A percentile compares a stretch with the other conserved stretches of the same genome.
phyloP scores from a whole-genome alignment of 2,329 filamentous ascomycete genomes.

The Ophiostoma triangulosporum region DNA sequence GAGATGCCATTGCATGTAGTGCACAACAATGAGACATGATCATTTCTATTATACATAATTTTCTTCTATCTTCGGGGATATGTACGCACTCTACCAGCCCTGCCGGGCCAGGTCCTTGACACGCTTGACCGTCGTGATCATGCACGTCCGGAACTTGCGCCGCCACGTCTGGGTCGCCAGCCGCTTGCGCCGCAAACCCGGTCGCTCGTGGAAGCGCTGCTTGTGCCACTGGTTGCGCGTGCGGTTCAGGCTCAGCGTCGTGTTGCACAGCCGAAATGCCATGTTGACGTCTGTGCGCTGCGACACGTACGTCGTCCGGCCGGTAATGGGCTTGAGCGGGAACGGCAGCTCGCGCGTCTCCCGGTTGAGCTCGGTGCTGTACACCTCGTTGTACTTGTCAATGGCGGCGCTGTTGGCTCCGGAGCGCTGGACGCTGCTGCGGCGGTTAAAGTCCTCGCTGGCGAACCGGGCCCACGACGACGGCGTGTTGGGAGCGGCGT shows the following conservation, averaged over 20 bases:
- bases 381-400: neutral
- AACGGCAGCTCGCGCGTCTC: conserved; percentile 13
- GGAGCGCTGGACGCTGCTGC: neutral
- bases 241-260: conserved; percentile 35
- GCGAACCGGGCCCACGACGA: conserved; percentile 13
- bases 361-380: neutral
- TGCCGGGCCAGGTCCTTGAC: conserved; percentile 60
- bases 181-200: conserved; percentile 66
- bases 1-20: neutral
- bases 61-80: no score
- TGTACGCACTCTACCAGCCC: conserved; percentile 65
- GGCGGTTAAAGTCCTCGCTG: conserved; percentile 14
- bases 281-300: conserved; percentile 30
- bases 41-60: neutral
- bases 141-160: conserved; percentile 53
- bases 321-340: conserved; percentile 28
- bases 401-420: neutral
- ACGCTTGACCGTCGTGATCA: conserved; percentile 48
- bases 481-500: conserved; percentile 9
- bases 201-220: conserved; percentile 63
- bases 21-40: neutral
- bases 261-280: conserved; percentile 30
- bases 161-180: conserved; percentile 56
- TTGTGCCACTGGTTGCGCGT: conserved; percentile 39
- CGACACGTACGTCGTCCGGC: conserved; percentile 30